A percentile compares a stretch with the other conserved stretches of the same genome.
These are phyloP conservation scores for Suillus occidentalis DNA, from an alignment of 768 basidiomycete genomes.

Conservation along the genomic window DNA sequence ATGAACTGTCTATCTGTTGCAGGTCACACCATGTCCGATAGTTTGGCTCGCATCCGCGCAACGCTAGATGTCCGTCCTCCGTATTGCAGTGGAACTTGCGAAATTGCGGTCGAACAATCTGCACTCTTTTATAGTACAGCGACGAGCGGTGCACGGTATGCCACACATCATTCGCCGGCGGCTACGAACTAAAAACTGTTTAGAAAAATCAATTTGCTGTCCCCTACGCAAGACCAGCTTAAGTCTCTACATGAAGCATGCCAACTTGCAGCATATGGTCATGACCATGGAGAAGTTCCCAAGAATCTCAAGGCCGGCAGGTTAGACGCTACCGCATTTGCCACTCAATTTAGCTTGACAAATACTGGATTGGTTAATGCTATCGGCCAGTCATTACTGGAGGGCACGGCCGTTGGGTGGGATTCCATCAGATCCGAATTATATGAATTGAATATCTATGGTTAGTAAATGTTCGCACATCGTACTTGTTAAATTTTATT, in stretches of 20 bases:
- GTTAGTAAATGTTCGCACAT: slow-evolving; percentile 22
- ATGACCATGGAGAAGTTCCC: slow-evolving; percentile 33
- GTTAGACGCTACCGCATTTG: slow-evolving; percentile 38
- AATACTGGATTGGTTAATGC: slow-evolving; percentile 28
- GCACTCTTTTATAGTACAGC: not conserved
- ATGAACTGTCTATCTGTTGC: not conserved
- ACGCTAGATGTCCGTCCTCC: not conserved
- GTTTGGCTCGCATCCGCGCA: slow-evolving; percentile 6
- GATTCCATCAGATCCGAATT: slow-evolving; percentile 32
- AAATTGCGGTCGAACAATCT: not conserved
- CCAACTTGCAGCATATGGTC: slow-evolving; percentile 41
- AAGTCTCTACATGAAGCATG: slow-evolving; percentile 35
- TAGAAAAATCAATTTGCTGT: slow-evolving; percentile 1
- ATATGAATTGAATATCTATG: slow-evolving; percentile 49
- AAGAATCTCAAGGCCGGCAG: slow-evolving; percentile 47
- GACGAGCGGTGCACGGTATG: not conserved
- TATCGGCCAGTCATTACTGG: slow-evolving; percentile 22
- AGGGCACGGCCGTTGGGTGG: slow-evolving; percentile 18
- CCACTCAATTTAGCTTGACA: slow-evolving; percentile 31
- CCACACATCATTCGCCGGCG: not conserved
- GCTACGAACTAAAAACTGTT: not conserved
- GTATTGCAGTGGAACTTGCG: slow-evolving; percentile 4
- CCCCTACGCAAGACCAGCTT: slow-evolving; percentile 1
- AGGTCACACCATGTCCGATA: slow-evolving; percentile 9
- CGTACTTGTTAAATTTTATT: too few species aligned